Conservation (phyloP, 1,284 basidiomycete genomes). For the Athelia psychrophila region DNA sequence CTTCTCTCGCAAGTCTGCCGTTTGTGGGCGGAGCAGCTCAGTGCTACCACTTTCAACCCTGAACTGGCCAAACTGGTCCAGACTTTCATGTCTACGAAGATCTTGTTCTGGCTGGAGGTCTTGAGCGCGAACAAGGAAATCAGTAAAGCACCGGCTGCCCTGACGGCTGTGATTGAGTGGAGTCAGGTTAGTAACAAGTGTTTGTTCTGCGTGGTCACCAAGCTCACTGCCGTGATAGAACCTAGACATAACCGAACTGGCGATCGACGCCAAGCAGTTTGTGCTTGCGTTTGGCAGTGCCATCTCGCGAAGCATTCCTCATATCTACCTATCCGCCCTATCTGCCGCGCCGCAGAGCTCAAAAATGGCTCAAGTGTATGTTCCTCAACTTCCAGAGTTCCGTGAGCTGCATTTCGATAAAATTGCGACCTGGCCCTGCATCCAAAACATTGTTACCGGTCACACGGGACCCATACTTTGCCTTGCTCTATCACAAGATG, state of each 20-base stretch:
- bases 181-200: neutral
- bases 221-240: neutral
- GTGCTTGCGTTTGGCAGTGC: neutral
- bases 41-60: neutral
- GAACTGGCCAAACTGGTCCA: neutral
- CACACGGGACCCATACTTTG: too few species aligned
- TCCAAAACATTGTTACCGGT: neutral
- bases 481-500: too few species aligned
- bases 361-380: neutral
- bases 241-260: neutral
- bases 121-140: slow-evolving; percentile 6
- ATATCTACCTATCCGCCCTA: neutral
- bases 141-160: neutral
- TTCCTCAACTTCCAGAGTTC: neutral
- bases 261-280: neutral
- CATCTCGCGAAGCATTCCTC: neutral
- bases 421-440: neutral
- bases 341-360: neutral
- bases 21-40: slow-evolving; percentile 12
- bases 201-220: neutral
- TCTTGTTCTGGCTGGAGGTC: slow-evolving; percentile 16
- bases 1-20: slow-evolving; percentile 9
- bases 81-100: slow-evolving; percentile 5
- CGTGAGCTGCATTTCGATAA: neutral
- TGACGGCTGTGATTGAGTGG: neutral